These are phyloP conservation scores for Candida ulmi DNA, from an alignment of 805 yeast species.

Conservation along the genomic window DNA sequence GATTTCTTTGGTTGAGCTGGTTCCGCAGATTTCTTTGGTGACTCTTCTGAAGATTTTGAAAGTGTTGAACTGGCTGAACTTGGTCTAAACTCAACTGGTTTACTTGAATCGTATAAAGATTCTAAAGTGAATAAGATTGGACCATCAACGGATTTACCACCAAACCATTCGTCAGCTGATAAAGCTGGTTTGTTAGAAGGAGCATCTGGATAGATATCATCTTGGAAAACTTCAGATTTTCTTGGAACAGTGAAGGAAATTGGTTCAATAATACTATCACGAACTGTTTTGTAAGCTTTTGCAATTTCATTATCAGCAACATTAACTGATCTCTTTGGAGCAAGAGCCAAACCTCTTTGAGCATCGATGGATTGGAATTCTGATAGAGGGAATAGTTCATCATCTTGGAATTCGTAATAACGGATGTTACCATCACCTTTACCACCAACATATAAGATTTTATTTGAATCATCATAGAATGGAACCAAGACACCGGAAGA, in stretches of 20 bases:
- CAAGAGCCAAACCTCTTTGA: slow-evolving; percentile 91
- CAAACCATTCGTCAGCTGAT: slow-evolving; percentile 71
- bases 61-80: slow-evolving; percentile 27
- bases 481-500: slow-evolving; percentile 95
- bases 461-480: slow-evolving; percentile 74
- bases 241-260: slow-evolving; percentile 91
- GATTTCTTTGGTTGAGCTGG: slow-evolving; percentile 18
- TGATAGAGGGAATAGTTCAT: slow-evolving; percentile 76
- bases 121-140: slow-evolving; percentile 77
- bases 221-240: slow-evolving; percentile 88
- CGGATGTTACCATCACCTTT: slow-evolving; percentile 98
- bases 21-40: slow-evolving; percentile 14
- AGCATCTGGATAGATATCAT: slow-evolving; percentile 88
- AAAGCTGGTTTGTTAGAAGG: slow-evolving; percentile 78
- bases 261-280: slow-evolving; percentile 82
- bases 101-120: slow-evolving; percentile 71
- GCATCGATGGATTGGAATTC: slow-evolving; percentile 87
- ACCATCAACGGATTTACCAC: slow-evolving; percentile 75
- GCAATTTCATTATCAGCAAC: slow-evolving; percentile 81
- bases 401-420: slow-evolving; percentile 84
- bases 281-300: slow-evolving; percentile 79
- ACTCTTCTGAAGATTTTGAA: slow-evolving; percentile 10
- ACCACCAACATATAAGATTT: slow-evolving; percentile 85
- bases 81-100: slow-evolving; percentile 36
- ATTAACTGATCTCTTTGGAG: slow-evolving; percentile 79